These are phyloP conservation scores for Fusarium sublunatum DNA, from an alignment of 2,329 filamentous ascomycete species.

Conservation along the genomic window DNA sequence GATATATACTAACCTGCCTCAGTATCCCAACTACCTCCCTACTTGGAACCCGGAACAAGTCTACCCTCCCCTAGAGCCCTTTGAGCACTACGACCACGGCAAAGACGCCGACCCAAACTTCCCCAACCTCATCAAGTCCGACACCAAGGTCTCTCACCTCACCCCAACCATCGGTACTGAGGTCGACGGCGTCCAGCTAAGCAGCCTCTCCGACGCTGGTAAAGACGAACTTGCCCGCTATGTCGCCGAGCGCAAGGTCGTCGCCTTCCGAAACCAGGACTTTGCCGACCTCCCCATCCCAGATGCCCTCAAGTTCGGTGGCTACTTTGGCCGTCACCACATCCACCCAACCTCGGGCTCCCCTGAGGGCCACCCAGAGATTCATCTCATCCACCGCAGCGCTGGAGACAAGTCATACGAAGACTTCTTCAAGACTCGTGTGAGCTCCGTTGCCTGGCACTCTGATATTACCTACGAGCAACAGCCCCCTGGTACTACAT, in stretches of 20 bases:
- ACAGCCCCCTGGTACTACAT: constrained; percentile 90
- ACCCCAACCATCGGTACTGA: constrained; percentile 81
- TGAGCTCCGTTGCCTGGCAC: constrained; percentile 89
- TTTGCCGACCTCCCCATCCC: constrained; percentile 76
- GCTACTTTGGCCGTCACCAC: constrained; percentile 84
- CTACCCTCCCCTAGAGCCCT: constrained; percentile 74
- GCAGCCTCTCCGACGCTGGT: constrained; percentile 71
- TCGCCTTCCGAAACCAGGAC: constrained; percentile 81
- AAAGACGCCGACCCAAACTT: constrained; percentile 77
- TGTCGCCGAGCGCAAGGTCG: constrained; percentile 81
- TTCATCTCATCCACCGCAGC: constrained; percentile 82
- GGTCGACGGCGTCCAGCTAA: constrained; percentile 77
- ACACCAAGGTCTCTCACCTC: constrained; percentile 67
- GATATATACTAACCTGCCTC: background rate
- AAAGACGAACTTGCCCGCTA: constrained; percentile 82
- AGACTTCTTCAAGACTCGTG: constrained; percentile 73
- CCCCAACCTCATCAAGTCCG: constrained; percentile 71
- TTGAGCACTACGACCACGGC: constrained; percentile 80
- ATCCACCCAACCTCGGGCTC: constrained; percentile 84
- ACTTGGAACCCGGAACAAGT: constrained; percentile 74
- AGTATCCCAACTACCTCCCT: constrained; percentile 79
- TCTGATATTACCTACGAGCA: constrained; percentile 88
- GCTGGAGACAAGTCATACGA: constrained; percentile 61
- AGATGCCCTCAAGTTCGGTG: constrained; percentile 74
- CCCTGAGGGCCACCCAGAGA: constrained; percentile 76